Conservation (phyloP, 345 rosid genomes). For the Salix purpurea region DNA sequence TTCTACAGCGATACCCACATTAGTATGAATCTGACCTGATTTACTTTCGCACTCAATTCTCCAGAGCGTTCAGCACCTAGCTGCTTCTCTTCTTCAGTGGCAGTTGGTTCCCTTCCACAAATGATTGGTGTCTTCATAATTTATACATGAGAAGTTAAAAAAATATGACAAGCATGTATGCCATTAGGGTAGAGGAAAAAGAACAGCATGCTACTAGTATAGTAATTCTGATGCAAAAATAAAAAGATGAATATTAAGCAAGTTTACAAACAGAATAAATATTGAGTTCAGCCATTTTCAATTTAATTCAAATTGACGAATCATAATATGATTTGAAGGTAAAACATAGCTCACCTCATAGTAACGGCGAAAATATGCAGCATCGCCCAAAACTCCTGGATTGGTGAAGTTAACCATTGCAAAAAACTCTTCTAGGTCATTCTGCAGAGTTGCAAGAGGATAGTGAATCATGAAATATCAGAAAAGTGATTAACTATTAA, state of each 20-base stretch:
- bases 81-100: constrained; percentile 75
- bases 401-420: constrained; percentile 99
- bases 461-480: constrained; percentile 4
- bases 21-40: constrained; percentile 58
- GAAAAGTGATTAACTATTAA: background rate
- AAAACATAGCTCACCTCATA: constrained; percentile 57
- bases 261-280: background rate
- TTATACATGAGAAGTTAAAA: constrained; percentile 12
- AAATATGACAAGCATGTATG: background rate
- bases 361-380: constrained; percentile 80
- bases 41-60: constrained; percentile 89
- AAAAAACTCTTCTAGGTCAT: constrained; percentile 97
- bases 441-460: constrained; percentile 42
- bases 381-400: constrained; percentile 88
- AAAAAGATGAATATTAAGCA: background rate
- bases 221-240: background rate
- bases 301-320: background rate
- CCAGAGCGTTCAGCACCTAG: constrained; percentile 78
- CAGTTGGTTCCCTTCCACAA: constrained; percentile 95
- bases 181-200: background rate
- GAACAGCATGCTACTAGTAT: background rate
- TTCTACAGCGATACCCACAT: constrained; percentile 2
- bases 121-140: constrained; percentile 73
- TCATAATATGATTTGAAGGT: background rate
- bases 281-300: background rate